Percentiles rank a stretch among this genome's conserved stretches.
These are phyloP conservation scores for Brassica carinata DNA, from an alignment of 345 rosid genomes.

Conservation along the genomic window DNA sequence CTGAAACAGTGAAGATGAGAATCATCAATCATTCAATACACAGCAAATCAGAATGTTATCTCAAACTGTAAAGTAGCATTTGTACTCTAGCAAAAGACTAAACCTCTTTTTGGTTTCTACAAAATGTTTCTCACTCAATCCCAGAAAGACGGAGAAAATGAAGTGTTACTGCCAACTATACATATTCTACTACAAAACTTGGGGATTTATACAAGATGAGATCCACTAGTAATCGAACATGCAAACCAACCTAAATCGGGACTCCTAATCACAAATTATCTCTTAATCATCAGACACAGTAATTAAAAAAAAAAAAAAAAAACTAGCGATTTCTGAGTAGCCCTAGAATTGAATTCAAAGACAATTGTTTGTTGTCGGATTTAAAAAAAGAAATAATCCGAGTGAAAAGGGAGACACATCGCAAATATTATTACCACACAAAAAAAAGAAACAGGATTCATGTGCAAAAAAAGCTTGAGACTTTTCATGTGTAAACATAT, in stretches of 20 bases:
- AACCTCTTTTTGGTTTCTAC: no score
- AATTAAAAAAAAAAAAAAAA: not conserved
- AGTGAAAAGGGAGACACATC: slow-evolving; percentile 11
- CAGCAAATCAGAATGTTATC: not conserved
- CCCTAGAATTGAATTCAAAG: slow-evolving; percentile 11
- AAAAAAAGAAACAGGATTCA: not conserved
- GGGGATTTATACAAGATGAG: not conserved
- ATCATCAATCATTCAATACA: not conserved
- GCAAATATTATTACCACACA: slow-evolving; percentile 13
- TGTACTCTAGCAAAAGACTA: no score
- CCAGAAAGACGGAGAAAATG: no score
- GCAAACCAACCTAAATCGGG: slow-evolving; percentile 32
- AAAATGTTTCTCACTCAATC: no score
- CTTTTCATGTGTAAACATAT: slow-evolving; percentile 7
- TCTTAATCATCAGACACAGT: slow-evolving; percentile 5
- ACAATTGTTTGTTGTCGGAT: slow-evolving; percentile 6
- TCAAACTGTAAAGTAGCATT: no score
- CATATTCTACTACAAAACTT: not conserved
- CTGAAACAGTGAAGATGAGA: slow-evolving; percentile 18
- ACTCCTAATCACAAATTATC: slow-evolving; percentile 25
- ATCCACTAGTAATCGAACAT: slow-evolving; percentile 17
- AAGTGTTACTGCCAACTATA: not conserved
- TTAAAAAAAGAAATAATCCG: not conserved
- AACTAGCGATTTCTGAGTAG: not conserved
- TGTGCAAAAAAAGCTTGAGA: not conserved